Base-by-base conservation (phyloP, 352 stramenopile species). In the Pythium brachiatum region DNA sequence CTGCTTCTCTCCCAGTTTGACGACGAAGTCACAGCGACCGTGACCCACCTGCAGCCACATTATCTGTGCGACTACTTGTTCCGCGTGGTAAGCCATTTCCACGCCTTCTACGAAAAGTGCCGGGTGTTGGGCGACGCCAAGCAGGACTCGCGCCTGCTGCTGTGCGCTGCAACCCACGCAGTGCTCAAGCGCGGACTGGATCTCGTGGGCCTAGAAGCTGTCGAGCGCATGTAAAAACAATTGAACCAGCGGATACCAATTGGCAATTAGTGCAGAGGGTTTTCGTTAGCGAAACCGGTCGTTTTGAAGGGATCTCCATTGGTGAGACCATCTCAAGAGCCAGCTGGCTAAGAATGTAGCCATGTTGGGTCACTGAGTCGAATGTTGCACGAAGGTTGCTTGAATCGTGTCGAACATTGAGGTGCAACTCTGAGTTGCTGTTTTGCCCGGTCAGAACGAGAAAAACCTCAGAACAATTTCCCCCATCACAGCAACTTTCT, bases 41-140 rank as follows among this genome's bases (percentile, higher is more conserved):
- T 89, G 56, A 66, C 73, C 16, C 76, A 92, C 21, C 68, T 92
- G 64, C 79, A 85, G 46, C 82, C 86, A 47, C 83, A 93, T 59
- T 83, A 82, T 44, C 61, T 95, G 55, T 92, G 83, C 68, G 83
- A 92, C 62, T 95, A 93, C 58, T 63, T 95, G 23, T 95, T 90
- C 69, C 81, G 83, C 52, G 73, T 95, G 47, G 81, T 81, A 21
- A 74, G 70, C 54, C 77, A 90, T 27, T 93, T 95, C 69, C 86
- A 95, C 64, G 65, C 68, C 18, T 95, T 95, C 48, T 93, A 93
- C 53, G 83, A 93, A 66, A 76, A 85, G 27, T 95, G 86, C 59
- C 83, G 79, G 20, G 86, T 95, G 36, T 57, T 92, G 36, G 66
- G 79, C 29, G 75, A 89, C 46, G 59, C 75, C n/a, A 73, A 77